Base-by-base conservation (phyloP, 2,329 filamentous ascomycete species). In the Capronia epimyces region DNA sequence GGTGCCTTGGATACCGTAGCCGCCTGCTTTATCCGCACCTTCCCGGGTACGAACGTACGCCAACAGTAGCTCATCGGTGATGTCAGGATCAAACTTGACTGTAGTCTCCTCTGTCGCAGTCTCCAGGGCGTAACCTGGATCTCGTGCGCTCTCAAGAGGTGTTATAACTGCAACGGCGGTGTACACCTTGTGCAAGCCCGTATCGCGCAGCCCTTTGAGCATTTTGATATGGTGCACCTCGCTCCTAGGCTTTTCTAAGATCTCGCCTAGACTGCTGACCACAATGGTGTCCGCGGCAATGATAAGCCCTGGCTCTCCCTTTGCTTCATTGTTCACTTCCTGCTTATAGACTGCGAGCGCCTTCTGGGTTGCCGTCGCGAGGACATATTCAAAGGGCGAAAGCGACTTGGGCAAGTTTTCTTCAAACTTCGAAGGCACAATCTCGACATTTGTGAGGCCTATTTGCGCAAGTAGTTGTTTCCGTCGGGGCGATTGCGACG, bases 11-110 rank as follows among this genome's bases (percentile, higher is more conserved):
- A 98, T 80, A 1, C 89, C 93, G 69, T 98, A 98, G 0, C 93
- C 93, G 1, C 93, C 93, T 0, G 93, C 93, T 75, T 97, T 98
- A 69, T 97, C 93, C 9, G 82, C 89, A 1, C 93, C 93, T 74
- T 98, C 93, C 49, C 91, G 78, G 18, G 91, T 96, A 52, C 66
- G 64, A 44, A 78, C 75, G 66, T 78, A 78, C 46, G 79, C 80
- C 61, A 88, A 74, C 52, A 97, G 83, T 60, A 95, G 79, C 53
- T 95, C 89, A 71, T 98, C 91, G 12, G 82, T 81, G 3, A 84
- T 75, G 37, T 78, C 79, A 52, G 75, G 70, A 65, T 89, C 88
- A 69, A 98, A 98, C 65, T 79, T 81, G n/a, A 98, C 93, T 55
- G 77, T 80, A 39, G 91, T 97, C 75, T 95, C 90, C 72, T 97